Percentiles rank a stretch among this genome's conserved stretches.
phyloP scores from a whole-genome alignment of 2,329 filamentous ascomycete genomes.

The Sclerotinia nivalis region DNA sequence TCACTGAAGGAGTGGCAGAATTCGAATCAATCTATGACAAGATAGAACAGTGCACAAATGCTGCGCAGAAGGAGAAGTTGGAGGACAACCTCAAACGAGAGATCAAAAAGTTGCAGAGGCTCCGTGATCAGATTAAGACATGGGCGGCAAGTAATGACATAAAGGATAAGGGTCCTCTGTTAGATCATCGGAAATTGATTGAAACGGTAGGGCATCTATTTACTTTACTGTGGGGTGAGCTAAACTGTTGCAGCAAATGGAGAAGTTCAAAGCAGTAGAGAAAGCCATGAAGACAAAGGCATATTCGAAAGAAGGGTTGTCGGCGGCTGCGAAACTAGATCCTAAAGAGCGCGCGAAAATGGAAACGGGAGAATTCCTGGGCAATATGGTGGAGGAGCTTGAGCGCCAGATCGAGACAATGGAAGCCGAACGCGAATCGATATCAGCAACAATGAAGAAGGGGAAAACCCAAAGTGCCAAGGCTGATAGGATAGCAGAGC shows the following conservation, averaged over 20 bases:
- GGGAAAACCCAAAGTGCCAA: conserved; percentile 84
- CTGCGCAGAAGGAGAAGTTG: conserved; percentile 95
- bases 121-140: conserved; percentile 98
- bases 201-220: conserved; percentile 70
- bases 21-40: conserved; percentile 98
- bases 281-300: conserved; percentile 99
- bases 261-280: conserved; percentile 99
- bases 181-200: conserved; percentile 93
- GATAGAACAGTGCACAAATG: conserved; percentile 88
- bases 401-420: conserved; percentile 90
- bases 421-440: conserved; percentile 83
- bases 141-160: conserved; percentile 98
- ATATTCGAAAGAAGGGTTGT: conserved; percentile 96
- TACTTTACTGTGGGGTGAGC: conserved; percentile 28
- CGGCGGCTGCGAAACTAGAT: conserved; percentile 87
- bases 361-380: conserved; percentile 84
- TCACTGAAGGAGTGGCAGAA: conserved; percentile 84
- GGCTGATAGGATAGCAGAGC: conserved; percentile 82
- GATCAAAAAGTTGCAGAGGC: conserved; percentile 98
- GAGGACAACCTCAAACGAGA: conserved; percentile 98
- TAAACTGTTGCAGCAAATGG: conserved; percentile 76
- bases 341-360: conserved; percentile 96
- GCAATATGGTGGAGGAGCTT: conserved; percentile 84
- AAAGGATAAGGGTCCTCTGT: conserved; percentile 95
- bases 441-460: conserved; percentile 92